Evolutionary conservation across 345 rosid genomes (phyloP), one percentile per base, ranked within the genome.

Genomic region (Salix brachista): DNA sequence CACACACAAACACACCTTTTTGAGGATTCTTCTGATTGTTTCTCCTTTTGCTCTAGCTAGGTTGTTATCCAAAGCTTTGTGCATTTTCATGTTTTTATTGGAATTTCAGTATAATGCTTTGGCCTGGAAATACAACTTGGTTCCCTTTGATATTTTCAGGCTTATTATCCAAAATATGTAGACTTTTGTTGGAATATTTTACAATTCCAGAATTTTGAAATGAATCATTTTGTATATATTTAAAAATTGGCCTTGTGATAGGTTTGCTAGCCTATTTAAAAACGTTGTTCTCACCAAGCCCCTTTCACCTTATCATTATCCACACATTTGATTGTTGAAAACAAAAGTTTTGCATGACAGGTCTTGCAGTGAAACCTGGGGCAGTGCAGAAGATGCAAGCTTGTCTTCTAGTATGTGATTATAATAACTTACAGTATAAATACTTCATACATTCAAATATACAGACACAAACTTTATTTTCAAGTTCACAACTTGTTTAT

Each of bases 311-410:
- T 41, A 46, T 65, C 62, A 65, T 74, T 65, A 9, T 28, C 30
- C 2, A 74, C 58, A 12, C 10, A 6, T 64, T 32, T 74, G 77
- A 74, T 39, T 11, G 62, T 46, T 65, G 64, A 34, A 65, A 62
- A 73, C 6, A 71, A 69, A 11, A 37, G 34, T 18, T 52, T 75
- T 67, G 26, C 69, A 6, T 87, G 70, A 76, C 90, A 93, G 98
- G 99, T 67, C 83, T 96, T 41, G 96, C 97, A 52, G 85, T 92
- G 85, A 96, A 93, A 85, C 97, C 98, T 71, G 87, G 94, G 67
- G 91, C 88, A 69, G 62, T 92, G 83, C 84, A 88, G 67, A 91
- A 90, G 85, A 74, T 91, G n/a, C 97, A 96, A 80, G 82, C 87
- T 69, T 79, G 77, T 81, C 58, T 83, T 78, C 32, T 88, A 69